Percentiles rank a stretch among this genome's conserved stretches.
These are phyloP conservation scores for Aspergillus ustus DNA, from an alignment of 2,329 filamentous ascomycete genomes.

Conservation along the genomic window DNA sequence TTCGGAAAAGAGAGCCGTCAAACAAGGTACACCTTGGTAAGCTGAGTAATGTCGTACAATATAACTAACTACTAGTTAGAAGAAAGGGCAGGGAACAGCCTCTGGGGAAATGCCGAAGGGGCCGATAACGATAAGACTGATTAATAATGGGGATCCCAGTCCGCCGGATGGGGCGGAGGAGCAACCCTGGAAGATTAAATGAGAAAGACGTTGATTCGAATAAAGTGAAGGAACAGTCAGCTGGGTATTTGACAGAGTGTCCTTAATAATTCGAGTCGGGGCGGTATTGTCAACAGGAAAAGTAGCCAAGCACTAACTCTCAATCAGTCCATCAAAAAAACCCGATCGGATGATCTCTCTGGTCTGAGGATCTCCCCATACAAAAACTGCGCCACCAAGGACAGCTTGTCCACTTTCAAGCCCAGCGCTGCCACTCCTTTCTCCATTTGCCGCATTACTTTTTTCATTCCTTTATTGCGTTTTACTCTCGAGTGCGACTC, in stretches of 20 bases:
- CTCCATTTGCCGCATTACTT: slow-evolving; percentile 10
- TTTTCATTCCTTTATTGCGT: not conserved
- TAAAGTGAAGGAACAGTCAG: slow-evolving; percentile 3
- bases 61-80: no score
- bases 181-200: not conserved
- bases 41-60: not conserved
- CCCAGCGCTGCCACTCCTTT: slow-evolving; percentile 15
- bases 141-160: slow-evolving; percentile 1
- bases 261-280: not conserved
- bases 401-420: slow-evolving; percentile 33
- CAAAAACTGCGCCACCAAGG: slow-evolving; percentile 27
- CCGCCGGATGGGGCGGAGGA: slow-evolving; percentile 1
- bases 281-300: slow-evolving; percentile 5
- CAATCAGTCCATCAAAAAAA: slow-evolving; percentile 13
- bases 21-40: not conserved
- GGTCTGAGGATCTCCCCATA: slow-evolving; percentile 6
- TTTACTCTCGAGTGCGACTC: not conserved
- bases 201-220: slow-evolving; percentile 1
- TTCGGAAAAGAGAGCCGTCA: not conserved
- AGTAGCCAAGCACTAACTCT: slow-evolving; percentile 10
- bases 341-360: slow-evolving; percentile 16
- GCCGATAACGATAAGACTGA: not conserved
- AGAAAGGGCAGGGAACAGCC: not conserved
- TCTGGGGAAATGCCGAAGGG: not conserved
- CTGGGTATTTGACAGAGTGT: not conserved